Base-by-base conservation (phyloP, 768 basidiomycete genomes). In the Naganishia vaughanmartiniae region DNA sequence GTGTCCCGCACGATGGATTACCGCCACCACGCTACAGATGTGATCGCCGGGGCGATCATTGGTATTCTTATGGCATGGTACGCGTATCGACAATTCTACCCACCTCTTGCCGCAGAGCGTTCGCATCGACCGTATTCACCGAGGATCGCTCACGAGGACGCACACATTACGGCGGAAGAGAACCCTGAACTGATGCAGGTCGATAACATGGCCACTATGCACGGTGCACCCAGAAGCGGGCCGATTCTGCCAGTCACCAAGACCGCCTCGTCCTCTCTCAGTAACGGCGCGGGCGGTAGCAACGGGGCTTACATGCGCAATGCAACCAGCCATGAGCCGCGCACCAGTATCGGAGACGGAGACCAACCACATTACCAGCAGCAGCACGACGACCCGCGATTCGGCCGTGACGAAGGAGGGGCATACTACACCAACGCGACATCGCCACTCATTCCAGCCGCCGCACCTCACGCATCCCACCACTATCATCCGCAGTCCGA, bases 1-100 rank as follows among this genome's bases (percentile, higher is more conserved):
- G 73, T 80, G 42, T 75, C 75, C 10, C 69, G 79, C 42, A 78
- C 76, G 0, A 80, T 80, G 79, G 79, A 80, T 73, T 80, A 80
- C 58, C 66, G 79, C 48, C 79, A 68, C 54, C 67, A 72, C 34
- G 51, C 60, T 1, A 56, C 66, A 48, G 79, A 80, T 57, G 77
- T 80, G 11, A 78, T 80, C 69, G 79, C 79, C 33, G 79, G 79
- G 0, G 74, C 68, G 24, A 71, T 80, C 30, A 74, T 80, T 26
- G 79, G 79, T 10, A 71, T 78, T 30, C 34, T 75, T 9, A 67
- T 69, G 0, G 72, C 70, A 28, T 80, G 79, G 79, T 79, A 75
- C 60, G 56, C 72, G 14, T 80, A 80, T 60, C 63, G 79, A 39
- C 79, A 80, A 54, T 80, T 74, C 67, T 80, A 78, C 68, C 79